A percentile compares a stretch with the other conserved stretches of the same genome.
phyloP scores from a whole-genome alignment of 306 rosid species.

The Castanea sativa region DNA sequence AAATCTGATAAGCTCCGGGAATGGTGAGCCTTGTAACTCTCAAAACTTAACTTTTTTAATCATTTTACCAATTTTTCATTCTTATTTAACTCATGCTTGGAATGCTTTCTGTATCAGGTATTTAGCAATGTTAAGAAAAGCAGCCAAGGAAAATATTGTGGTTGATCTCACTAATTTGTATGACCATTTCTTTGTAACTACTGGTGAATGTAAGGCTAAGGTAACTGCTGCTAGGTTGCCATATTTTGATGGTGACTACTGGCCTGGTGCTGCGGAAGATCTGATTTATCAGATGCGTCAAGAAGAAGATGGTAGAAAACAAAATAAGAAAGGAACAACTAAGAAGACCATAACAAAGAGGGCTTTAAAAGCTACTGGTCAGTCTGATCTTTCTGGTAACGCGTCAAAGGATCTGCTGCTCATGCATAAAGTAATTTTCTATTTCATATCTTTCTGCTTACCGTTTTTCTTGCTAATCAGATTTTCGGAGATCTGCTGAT shows the following conservation, averaged over 20 bases:
- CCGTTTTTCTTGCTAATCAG: neutral
- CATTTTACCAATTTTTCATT: conserved; percentile 12
- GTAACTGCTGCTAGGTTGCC: conserved; percentile 97
- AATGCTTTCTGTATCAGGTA: conserved; percentile 58
- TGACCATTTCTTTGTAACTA: conserved; percentile 88
- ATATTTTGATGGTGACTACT: conserved; percentile 97
- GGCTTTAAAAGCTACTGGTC: conserved; percentile 93
- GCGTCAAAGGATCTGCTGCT: conserved; percentile 93
- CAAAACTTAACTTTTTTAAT: conserved; percentile 6
- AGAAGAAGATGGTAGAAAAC: conserved; percentile 96
- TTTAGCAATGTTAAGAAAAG: conserved; percentile 87
- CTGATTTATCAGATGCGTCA: conserved; percentile 90
- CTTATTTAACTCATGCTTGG: conserved; percentile 28
- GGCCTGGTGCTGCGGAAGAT: conserved; percentile 99
- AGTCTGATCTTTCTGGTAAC: conserved; percentile 92
- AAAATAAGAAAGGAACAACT: conserved; percentile 81
- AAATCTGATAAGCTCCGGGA: conserved; percentile 99
- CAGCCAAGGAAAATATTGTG: conserved; percentile 81
- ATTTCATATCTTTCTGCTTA: conserved; percentile 6
- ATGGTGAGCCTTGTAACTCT: conserved; percentile 58
- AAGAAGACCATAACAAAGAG: conserved; percentile 90
- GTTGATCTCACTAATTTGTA: conserved; percentile 83
- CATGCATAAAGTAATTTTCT: conserved; percentile 85
- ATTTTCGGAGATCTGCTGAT: neutral
- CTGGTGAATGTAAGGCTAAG: conserved; percentile 83